A percentile compares a stretch with the other conserved stretches of the same genome.
These are phyloP conservation scores for Aspergillus fumigatiaffinis DNA, from an alignment of 2,329 filamentous ascomycete genomes.

Conservation along the genomic window DNA sequence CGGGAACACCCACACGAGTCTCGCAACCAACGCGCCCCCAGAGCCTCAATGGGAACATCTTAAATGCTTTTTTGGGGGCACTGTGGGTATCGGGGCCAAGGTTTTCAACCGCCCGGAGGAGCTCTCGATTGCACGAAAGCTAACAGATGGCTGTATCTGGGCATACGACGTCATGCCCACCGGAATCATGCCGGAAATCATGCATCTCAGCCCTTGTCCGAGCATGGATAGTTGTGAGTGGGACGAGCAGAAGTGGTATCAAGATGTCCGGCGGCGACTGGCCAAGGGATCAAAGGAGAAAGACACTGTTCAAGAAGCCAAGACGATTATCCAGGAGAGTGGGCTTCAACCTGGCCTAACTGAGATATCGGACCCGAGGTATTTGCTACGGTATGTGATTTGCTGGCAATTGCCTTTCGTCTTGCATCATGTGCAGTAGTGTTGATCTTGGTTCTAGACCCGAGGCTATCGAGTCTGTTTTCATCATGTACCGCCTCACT, in stretches of 20 bases:
- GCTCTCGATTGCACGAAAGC: slow-evolving; percentile 51
- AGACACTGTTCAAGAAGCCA: slow-evolving; percentile 15
- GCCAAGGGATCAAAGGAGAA: slow-evolving; percentile 13
- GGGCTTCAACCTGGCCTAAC: slow-evolving; percentile 27
- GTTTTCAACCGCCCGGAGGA: slow-evolving; percentile 54
- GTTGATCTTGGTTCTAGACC: slow-evolving; percentile 29
- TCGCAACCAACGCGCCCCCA: slow-evolving; percentile 15
- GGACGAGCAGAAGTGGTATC: slow-evolving; percentile 46
- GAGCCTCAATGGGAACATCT: slow-evolving; percentile 53
- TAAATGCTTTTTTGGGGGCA: slow-evolving; percentile 59
- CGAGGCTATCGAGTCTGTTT: slow-evolving; percentile 60
- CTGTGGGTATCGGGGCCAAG: slow-evolving; percentile 57
- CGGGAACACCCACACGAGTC: slow-evolving; percentile 24
- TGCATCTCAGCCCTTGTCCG: slow-evolving; percentile 50
- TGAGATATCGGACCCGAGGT: slow-evolving; percentile 23
- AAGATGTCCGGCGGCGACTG: slow-evolving; percentile 21
- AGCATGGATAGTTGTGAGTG: slow-evolving; percentile 46
- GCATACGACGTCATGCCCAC: slow-evolving; percentile 54
- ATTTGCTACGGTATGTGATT: slow-evolving; percentile 27
- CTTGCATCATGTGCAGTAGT: background rate
- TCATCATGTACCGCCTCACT: slow-evolving; percentile 58
- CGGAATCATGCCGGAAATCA: slow-evolving; percentile 60
- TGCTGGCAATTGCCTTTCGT: background rate
- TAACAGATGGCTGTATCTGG: slow-evolving; percentile 61
- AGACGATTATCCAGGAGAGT: slow-evolving; percentile 16